phyloP scores from a whole-genome alignment of 1,284 basidiomycete species.

The Sphaerobolus stellatus region DNA sequence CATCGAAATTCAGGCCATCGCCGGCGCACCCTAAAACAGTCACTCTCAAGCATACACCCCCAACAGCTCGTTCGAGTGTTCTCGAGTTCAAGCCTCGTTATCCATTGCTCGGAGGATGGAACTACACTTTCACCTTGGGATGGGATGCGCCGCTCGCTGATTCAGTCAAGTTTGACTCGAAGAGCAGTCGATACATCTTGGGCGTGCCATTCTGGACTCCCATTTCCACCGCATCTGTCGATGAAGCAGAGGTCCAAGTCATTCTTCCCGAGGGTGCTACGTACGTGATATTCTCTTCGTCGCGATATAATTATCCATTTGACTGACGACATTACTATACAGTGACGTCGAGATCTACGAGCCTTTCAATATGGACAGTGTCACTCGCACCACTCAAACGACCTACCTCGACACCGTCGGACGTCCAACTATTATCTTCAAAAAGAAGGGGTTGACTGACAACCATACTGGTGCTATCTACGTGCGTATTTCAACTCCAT shows the following conservation, averaged over 20 bases:
- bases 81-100: slow-evolving; percentile 89
- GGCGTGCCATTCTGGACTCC: slow-evolving; percentile 86
- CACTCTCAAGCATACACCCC: slow-evolving; percentile 53
- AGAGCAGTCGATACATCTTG: slow-evolving; percentile 65
- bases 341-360: slow-evolving; percentile 76
- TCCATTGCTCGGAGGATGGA: slow-evolving; percentile 96
- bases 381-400: slow-evolving; percentile 62
- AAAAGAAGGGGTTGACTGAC: slow-evolving; percentile 75
- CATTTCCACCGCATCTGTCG: slow-evolving; percentile 77
- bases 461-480: slow-evolving; percentile 75
- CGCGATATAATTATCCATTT: background rate
- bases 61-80: slow-evolving; percentile 54
- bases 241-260: slow-evolving; percentile 78
- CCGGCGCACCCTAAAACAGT: slow-evolving; percentile 1
- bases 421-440: slow-evolving; percentile 74
- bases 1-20: slow-evolving; percentile 78
- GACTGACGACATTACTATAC: slow-evolving; percentile 9
- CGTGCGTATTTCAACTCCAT: slow-evolving; percentile 44
- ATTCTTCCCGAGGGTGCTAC: slow-evolving; percentile 92
- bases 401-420: slow-evolving; percentile 96
- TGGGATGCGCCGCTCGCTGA: slow-evolving; percentile 87
- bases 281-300: too few relatives aligned
- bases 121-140: slow-evolving; percentile 92
- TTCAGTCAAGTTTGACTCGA: slow-evolving; percentile 61
- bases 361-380: slow-evolving; percentile 75